Evolutionary conservation across 495 filamentous ascomycete genomes (phyloP).

Genomic region (Aspergillus sclerotiicarbonarius): DNA sequence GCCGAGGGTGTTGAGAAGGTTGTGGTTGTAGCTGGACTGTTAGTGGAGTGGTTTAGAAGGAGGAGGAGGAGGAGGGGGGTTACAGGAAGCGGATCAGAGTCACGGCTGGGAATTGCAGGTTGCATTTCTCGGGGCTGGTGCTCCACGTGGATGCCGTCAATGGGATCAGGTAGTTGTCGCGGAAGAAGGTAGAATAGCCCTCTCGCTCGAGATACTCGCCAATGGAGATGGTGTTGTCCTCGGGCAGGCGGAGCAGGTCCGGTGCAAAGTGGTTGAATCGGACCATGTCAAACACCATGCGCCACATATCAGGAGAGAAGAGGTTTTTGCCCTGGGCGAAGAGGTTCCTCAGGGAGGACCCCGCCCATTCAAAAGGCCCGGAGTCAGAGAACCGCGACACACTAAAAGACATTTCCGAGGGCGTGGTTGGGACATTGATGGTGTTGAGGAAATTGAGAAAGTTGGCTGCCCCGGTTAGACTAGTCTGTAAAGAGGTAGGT

Average conservation of each 20-base stretch:
- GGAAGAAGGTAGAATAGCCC: constrained; percentile 1
- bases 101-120: constrained; percentile 3
- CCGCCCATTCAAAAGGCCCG: constrained; percentile 9
- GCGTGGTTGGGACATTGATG: not conserved
- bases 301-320: constrained; percentile 7
- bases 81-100: constrained; percentile 5
- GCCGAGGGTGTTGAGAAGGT: constrained; percentile 1
- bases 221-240: not conserved
- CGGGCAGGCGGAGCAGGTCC: not conserved
- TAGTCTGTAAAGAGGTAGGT: not conserved
- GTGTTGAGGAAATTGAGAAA: constrained; percentile 7
- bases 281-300: constrained; percentile 10
- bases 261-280: constrained; percentile 10
- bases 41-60: not conserved
- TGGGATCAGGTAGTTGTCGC: constrained; percentile 6
- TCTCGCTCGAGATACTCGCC: constrained; percentile 6
- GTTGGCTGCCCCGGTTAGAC: constrained; percentile 4
- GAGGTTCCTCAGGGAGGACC: not conserved
- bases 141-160: constrained; percentile 12
- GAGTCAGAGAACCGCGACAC: not conserved
- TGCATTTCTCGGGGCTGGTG: constrained; percentile 10
- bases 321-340: constrained; percentile 5
- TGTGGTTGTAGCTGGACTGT: constrained; percentile 7
- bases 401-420: constrained; percentile 10
- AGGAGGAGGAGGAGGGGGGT: not conserved